Evolutionary conservation across 768 basidiomycete species (phyloP).

Genomic region (Mrakia frigida): DNA sequence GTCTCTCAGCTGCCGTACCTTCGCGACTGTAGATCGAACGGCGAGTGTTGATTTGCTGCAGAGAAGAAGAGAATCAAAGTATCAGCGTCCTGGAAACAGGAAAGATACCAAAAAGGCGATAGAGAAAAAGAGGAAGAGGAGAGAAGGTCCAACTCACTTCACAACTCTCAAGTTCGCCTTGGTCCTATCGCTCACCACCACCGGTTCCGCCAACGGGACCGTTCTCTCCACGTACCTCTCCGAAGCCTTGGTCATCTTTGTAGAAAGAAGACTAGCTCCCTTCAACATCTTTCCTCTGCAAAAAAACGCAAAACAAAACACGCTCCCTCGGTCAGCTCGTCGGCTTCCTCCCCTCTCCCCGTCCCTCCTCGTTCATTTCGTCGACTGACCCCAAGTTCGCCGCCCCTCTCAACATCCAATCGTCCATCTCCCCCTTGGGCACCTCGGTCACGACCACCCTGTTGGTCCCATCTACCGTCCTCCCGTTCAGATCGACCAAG

Average conservation of each 20-base stretch:
- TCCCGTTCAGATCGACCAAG: constrained; percentile 1
- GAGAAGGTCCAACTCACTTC: constrained; percentile 4
- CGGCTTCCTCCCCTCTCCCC: neutral
- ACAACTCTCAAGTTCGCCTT: neutral
- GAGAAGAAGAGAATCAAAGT: neutral
- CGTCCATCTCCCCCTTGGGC: constrained; percentile 25
- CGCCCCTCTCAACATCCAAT: constrained; percentile 28
- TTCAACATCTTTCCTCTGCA: constrained; percentile 19
- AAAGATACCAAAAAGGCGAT: neutral
- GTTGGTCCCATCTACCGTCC: neutral
- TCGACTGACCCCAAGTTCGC: constrained; percentile 15
- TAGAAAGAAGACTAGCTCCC: neutral
- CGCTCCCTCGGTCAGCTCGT: neutral
- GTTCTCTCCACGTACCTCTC: constrained; percentile 23
- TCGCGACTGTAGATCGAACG: constrained; percentile 13
- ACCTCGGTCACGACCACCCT: constrained; percentile 30
- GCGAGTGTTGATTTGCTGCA: neutral
- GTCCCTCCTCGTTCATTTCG: neutral
- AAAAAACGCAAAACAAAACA: neutral
- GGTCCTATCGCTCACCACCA: constrained; percentile 7
- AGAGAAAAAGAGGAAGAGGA: neutral
- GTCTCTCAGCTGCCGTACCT: neutral
- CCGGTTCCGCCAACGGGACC: constrained; percentile 18
- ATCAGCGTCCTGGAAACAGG: neutral
- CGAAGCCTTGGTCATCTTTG: neutral